Percentiles rank a stretch among this genome's conserved stretches.
Conservation (phyloP, 192 early-diverging fungal genomes). For the Umbelopsis vinacea region DNA sequence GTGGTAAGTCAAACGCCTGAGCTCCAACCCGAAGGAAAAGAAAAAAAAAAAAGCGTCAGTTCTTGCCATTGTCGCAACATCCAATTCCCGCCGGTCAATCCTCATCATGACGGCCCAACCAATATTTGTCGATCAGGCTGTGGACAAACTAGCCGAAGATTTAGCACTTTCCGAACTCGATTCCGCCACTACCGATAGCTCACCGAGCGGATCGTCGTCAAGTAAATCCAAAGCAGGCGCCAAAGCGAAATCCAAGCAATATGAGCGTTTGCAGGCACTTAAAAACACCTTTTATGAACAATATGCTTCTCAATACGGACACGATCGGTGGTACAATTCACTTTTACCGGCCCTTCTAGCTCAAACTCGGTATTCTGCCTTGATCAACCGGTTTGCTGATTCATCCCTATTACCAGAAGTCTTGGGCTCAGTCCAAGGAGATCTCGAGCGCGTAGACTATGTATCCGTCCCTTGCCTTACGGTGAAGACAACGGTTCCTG, state of each 20-base stretch:
- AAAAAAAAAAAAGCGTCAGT: too few relatives aligned
- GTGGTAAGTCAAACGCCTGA: too few relatives aligned
- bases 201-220: neutral
- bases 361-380: neutral
- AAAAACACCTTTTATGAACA: slow-evolving; percentile 4
- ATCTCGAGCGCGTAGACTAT: slow-evolving; percentile 18
- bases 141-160: neutral
- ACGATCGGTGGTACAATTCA: slow-evolving; percentile 9
- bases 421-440: neutral
- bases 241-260: neutral
- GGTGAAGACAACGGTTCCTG: neutral
- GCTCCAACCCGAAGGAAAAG: too few relatives aligned
- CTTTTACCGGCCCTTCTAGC: slow-evolving; percentile 3
- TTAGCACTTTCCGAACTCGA: neutral
- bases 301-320: slow-evolving; percentile 2
- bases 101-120: neutral
- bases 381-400: slow-evolving; percentile 21
- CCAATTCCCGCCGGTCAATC: neutral
- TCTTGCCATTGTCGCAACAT: neutral
- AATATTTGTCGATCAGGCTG: neutral
- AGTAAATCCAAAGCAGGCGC: slow-evolving; percentile 5
- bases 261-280: slow-evolving; percentile 1
- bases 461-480: neutral
- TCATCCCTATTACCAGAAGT: slow-evolving; percentile 1
- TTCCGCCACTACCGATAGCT: neutral